Conservation (phyloP, 176 grass and related monocot species). For the Carex parvula region DNA sequence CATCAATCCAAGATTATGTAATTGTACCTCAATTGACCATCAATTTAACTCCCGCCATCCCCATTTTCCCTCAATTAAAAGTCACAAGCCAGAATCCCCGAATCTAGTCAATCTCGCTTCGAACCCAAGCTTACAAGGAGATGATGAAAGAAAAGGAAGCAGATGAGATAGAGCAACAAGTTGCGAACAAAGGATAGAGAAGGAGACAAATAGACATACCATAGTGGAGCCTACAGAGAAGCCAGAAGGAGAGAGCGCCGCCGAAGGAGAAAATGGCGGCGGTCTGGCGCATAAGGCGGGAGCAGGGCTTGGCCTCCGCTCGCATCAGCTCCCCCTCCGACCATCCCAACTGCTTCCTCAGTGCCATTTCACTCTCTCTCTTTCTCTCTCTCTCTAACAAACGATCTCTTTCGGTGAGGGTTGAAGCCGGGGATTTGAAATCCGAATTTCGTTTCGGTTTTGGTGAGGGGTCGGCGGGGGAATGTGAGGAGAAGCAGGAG, state of each 20-base stretch:
- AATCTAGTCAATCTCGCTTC: too few species aligned
- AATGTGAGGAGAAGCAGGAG: too few species aligned
- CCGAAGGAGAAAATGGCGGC: constrained; percentile 79
- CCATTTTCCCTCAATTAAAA: neutral
- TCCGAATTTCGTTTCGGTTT: too few species aligned
- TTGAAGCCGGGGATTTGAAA: neutral
- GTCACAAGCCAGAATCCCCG: too few species aligned
- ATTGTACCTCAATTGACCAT: neutral
- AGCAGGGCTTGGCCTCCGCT: constrained; percentile 70
- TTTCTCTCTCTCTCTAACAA: neutral
- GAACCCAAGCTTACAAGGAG: too few species aligned
- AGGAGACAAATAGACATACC: constrained; percentile 6
- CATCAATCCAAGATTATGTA: neutral
- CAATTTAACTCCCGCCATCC: neutral
- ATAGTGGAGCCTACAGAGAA: constrained; percentile 77
- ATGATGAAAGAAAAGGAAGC: too few species aligned
- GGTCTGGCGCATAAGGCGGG: constrained; percentile 71
- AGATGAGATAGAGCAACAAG: too few species aligned
- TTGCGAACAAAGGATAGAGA: too few species aligned
- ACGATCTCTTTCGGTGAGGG: neutral
- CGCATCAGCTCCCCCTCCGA: constrained; percentile 93
- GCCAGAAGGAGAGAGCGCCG: constrained; percentile 65
- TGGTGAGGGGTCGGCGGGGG: too few species aligned
- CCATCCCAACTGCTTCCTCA: constrained; percentile 53
- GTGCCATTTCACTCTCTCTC: constrained; percentile 41